Conservation (phyloP, 2,329 filamentous ascomycete species). For the Fusarium sp. region DNA sequence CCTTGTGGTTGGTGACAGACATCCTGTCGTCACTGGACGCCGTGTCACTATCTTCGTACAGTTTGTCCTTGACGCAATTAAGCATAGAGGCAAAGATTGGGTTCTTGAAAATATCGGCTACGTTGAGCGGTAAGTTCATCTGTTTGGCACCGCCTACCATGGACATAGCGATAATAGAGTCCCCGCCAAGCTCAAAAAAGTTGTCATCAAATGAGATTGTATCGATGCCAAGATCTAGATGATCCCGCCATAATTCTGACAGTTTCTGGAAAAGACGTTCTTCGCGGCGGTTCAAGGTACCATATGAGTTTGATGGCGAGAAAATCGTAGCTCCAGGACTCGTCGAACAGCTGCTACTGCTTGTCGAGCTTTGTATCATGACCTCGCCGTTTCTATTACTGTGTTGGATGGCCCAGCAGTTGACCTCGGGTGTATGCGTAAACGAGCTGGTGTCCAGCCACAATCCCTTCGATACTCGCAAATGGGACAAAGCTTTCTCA, state of each 20-base stretch:
- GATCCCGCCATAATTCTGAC: constrained; percentile 16
- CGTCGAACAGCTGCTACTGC: too few species aligned
- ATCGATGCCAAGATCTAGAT: constrained; percentile 1
- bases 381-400: neutral
- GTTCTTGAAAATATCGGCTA: constrained; percentile 39
- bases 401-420: neutral
- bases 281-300: neutral
- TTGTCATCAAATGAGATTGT: constrained; percentile 17
- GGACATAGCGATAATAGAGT: constrained; percentile 39
- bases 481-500: constrained; percentile 26
- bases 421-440: neutral
- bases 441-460: neutral
- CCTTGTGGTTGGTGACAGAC: too few species aligned
- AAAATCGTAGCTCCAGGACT: too few species aligned
- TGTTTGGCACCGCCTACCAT: constrained; percentile 33
- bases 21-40: too few species aligned
- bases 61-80: constrained; percentile 10
- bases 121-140: constrained; percentile 20
- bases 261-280: constrained; percentile 24
- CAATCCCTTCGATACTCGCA: constrained; percentile 8
- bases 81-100: constrained; percentile 25
- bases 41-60: constrained; percentile 18
- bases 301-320: constrained; percentile 6
- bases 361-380: neutral
- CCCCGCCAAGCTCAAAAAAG: constrained; percentile 35